Percentiles rank a stretch among this genome's conserved stretches.
Conservation (phyloP, 2,329 filamentous ascomycete species). For the Aspergillus novofumigatus region DNA sequence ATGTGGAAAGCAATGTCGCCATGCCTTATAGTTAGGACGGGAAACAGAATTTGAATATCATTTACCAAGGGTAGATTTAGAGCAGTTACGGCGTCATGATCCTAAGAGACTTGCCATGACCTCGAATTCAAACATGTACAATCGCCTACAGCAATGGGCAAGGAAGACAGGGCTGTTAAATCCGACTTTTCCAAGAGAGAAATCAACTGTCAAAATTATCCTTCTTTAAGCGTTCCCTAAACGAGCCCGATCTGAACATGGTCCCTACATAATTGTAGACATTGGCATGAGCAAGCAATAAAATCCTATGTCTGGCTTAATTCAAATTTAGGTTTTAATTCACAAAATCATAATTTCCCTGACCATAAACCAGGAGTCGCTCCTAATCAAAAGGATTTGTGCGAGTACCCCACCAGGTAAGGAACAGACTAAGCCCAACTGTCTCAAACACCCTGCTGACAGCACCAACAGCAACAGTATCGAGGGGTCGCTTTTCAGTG, state of each 20-base stretch:
- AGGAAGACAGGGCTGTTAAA: background rate
- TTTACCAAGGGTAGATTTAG: background rate
- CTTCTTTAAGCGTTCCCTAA: background rate
- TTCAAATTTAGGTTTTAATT: background rate
- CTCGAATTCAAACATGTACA: background rate
- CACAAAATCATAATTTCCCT: background rate
- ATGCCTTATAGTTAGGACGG: background rate
- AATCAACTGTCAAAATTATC: background rate
- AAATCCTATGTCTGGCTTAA: background rate
- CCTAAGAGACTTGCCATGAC: no score
- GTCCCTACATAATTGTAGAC: background rate
- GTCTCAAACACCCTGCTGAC: constrained; percentile 88
- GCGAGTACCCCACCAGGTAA: constrained; percentile 96
- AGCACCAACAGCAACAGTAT: constrained; percentile 81
- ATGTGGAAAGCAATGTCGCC: background rate
- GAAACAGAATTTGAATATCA: background rate
- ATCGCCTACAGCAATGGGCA: no score
- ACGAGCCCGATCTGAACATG: background rate
- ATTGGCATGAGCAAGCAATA: background rate
- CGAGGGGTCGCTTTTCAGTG: constrained; percentile 85
- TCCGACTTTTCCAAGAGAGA: background rate
- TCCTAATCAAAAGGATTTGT: constrained; percentile 84
- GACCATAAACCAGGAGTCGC: background rate
- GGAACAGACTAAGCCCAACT: constrained; percentile 81
- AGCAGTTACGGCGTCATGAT: background rate